phyloP scores from a whole-genome alignment of 2,329 filamentous ascomycete species.

The Davidsoniella neocaledoniae region DNA sequence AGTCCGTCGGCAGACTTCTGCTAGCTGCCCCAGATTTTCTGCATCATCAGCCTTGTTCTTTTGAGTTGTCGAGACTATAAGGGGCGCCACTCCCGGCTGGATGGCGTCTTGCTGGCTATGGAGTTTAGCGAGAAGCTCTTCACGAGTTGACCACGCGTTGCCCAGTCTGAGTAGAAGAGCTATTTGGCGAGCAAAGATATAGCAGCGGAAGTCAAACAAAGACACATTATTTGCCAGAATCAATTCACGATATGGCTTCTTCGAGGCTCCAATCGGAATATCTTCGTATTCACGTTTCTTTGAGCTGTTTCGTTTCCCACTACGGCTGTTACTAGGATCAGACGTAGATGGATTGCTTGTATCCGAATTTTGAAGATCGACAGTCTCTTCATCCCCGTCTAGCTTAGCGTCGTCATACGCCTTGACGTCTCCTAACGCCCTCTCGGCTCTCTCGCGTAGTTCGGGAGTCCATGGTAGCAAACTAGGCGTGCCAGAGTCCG shows the following conservation, averaged over 20 bases:
- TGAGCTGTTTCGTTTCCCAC: not conserved
- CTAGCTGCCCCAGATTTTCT: constrained; percentile 65
- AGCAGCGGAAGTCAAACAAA: constrained; percentile 85
- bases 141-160: constrained; percentile 49
- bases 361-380: constrained; percentile 30
- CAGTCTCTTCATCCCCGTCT: constrained; percentile 25
- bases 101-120: constrained; percentile 45
- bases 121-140: constrained; percentile 44
- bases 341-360: constrained; percentile 19
- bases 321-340: no score
- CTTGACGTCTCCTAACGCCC: not conserved
- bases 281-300: constrained; percentile 19
- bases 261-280: constrained; percentile 44
- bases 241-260: constrained; percentile 76
- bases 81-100: constrained; percentile 35
- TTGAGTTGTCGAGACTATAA: constrained; percentile 10
- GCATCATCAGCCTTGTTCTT: constrained; percentile 29
- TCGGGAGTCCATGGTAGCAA: constrained; percentile 61
- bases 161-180: constrained; percentile 65
- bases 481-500: constrained; percentile 37
- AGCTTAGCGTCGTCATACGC: no score
- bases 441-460: constrained; percentile 41
- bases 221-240: constrained; percentile 93
- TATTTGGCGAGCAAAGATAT: constrained; percentile 82
- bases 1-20: constrained; percentile 69